A percentile compares a stretch with the other conserved stretches of the same genome.
phyloP scores from a whole-genome alignment of 345 rosid species.

The Viola odorata region DNA sequence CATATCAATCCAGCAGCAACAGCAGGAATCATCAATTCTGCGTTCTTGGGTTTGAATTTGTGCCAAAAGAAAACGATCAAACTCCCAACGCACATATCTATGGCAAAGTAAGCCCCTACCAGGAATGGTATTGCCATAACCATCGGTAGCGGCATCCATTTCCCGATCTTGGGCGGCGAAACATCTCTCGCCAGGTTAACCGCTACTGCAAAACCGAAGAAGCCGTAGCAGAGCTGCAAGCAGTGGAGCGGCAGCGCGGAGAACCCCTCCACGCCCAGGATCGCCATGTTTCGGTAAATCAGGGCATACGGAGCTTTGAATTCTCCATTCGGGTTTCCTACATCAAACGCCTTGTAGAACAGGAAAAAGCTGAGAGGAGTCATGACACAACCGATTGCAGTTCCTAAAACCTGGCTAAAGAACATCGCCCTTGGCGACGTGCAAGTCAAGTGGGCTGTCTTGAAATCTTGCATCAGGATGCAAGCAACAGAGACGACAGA shows the following conservation, averaged over 20 bases:
- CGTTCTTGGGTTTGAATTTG: constrained; percentile 50
- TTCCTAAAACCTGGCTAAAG: constrained; percentile 71
- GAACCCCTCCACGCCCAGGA: constrained; percentile 53
- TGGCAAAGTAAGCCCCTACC: constrained; percentile 85
- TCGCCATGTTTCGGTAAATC: constrained; percentile 84
- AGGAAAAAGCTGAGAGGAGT: constrained; percentile 86
- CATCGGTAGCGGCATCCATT: constrained; percentile 86
- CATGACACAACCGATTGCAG: constrained; percentile 58
- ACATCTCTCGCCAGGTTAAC: constrained; percentile 63
- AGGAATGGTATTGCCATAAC: constrained; percentile 84
- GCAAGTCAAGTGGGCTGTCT: constrained; percentile 70
- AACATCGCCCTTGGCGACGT: constrained; percentile 95
- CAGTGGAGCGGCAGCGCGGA: constrained; percentile 60
- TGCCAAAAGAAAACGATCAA: constrained; percentile 55
- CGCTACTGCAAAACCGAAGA: constrained; percentile 65
- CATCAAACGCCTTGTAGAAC: constrained; percentile 80
- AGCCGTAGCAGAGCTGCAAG: constrained; percentile 57
- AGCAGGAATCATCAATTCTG: constrained; percentile 78
- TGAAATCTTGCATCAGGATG: constrained; percentile 91
- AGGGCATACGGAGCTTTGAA: constrained; percentile 88
- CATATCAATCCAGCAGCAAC: constrained; percentile 87
- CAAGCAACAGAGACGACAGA: constrained; percentile 87
- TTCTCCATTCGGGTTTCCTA: constrained; percentile 87
- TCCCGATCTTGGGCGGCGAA: constrained; percentile 53
- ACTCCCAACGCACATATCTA: constrained; percentile 85